Evolutionary conservation across 2,329 filamentous ascomycete species (phyloP).

Genomic region (Colletotrichum scovillei): DNA sequence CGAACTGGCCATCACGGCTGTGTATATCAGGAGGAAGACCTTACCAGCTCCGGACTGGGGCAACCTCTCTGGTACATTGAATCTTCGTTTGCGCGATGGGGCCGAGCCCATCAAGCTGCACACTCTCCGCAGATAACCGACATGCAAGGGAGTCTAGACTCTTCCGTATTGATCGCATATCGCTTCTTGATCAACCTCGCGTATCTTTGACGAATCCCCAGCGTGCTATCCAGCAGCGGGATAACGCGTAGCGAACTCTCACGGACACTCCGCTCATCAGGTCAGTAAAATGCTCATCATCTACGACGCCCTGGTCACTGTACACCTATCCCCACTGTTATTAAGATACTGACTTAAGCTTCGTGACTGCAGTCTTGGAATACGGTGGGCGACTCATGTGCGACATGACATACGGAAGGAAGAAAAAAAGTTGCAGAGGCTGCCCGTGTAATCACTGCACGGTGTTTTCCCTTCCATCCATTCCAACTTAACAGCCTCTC

Average conservation of each 20-base stretch:
- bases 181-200: not conserved
- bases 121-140: not conserved
- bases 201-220: not conserved
- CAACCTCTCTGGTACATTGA: not conserved
- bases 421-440: not conserved
- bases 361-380: not conserved
- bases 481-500: not conserved
- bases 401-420: not conserved
- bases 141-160: not conserved
- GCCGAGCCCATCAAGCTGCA: not conserved
- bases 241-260: not conserved
- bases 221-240: not conserved
- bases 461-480: not conserved
- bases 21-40: not conserved
- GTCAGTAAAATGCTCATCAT: not conserved
- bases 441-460: not conserved
- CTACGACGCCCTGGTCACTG: not conserved
- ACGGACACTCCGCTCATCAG: not conserved
- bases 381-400: not conserved
- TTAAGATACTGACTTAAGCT: not conserved
- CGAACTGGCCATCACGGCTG: not conserved
- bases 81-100: not conserved
- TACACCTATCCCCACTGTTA: not conserved
- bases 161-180: not conserved
- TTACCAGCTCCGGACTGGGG: not conserved